Evolutionary conservation across 2,329 filamentous ascomycete species (phyloP), one percentile per base, ranked within the genome.

Genomic region (Fusarium sulawesiense): DNA sequence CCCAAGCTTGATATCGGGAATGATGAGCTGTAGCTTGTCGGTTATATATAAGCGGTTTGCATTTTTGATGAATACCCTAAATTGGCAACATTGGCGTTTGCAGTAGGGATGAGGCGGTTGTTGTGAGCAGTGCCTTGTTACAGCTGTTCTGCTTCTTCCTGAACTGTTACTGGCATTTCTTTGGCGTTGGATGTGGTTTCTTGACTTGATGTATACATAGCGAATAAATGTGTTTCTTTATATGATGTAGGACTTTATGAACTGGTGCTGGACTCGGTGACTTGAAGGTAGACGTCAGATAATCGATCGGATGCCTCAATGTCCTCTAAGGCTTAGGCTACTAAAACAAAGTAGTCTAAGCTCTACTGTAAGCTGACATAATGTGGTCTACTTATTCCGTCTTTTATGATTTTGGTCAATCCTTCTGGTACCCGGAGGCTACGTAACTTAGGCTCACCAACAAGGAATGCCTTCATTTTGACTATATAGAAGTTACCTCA

Each of bases 21-120:
- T 56, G 83, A 87, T 55, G 86, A 88, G 79, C 75, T 88, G 29
- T 88, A 37, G 34, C 34, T 37, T 37, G 18, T n/a, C 18, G 18
- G 34, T 37, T 37, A 37, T 45, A 42, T 21, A n/a, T 5, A 14
- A 55, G 48, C 50, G 66, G 30, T 51, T 58, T 42, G 21, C 30
- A 34, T 49, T 37, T 37, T 37, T 37, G 18, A 37, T 37, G 34
- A 37, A 37, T 37, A 37, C 34, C 34, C 34, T 10, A 37, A 37
- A 37, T n/a, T 37, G 34, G 18, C 34, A 37, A n/a, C 34, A n/a
- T 37, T 37, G 34, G 34, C 34, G 34, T 37, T 37, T n/a, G 16
- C 34, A 37, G 34, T 37, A 37, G 9, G 34, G 34, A n/a, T 5
- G 18, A 37, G 34, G 34, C 9, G 18, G 16, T 11, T 37, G 10